Evolutionary conservation across 2,329 filamentous ascomycete genomes (phyloP).

Genomic region (Amauroascus niger): DNA sequence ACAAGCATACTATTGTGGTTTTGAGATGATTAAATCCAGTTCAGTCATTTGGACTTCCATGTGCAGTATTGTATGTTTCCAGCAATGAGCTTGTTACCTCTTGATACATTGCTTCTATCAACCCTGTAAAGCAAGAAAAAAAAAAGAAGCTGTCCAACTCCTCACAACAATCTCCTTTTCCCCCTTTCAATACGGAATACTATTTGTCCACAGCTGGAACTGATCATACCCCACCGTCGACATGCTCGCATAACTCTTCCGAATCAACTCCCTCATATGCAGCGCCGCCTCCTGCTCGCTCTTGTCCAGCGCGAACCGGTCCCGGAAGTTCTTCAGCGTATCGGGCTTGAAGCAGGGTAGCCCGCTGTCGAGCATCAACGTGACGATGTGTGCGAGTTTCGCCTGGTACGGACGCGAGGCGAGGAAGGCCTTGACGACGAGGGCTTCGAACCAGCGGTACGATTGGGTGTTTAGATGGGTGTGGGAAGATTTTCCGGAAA

Average conservation of each 20-base stretch:
- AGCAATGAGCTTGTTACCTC: too few relatives aligned
- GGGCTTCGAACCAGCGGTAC: slow-evolving; percentile 92
- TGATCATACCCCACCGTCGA: slow-evolving; percentile 94
- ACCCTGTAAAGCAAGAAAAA: too few relatives aligned
- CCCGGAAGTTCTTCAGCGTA: slow-evolving; percentile 82
- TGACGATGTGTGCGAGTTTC: slow-evolving; percentile 80
- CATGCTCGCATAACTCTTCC: slow-evolving; percentile 82
- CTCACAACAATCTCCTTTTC: too few relatives aligned
- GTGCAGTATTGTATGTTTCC: too few relatives aligned
- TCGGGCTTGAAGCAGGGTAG: slow-evolving; percentile 97
- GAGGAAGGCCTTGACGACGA: slow-evolving; percentile 91
- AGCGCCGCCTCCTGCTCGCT: slow-evolving; percentile 87
- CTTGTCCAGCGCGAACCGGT: slow-evolving; percentile 86
- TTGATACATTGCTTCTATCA: too few relatives aligned
- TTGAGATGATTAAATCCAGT: too few relatives aligned
- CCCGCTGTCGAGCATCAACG: slow-evolving; percentile 91
- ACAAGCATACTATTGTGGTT: too few relatives aligned
- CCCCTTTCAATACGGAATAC: slow-evolving; percentile 94
- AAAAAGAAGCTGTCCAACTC: too few relatives aligned
- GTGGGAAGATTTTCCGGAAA: slow-evolving; percentile 28
- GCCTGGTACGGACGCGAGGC: slow-evolving; percentile 77
- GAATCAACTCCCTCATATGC: slow-evolving; percentile 81
- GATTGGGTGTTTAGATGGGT: slow-evolving; percentile 62
- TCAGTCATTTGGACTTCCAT: too few relatives aligned
- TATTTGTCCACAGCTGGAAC: slow-evolving; percentile 94